Percentiles rank a stretch among this genome's conserved stretches.
phyloP scores from a whole-genome alignment of 345 rosid genomes.

The Aquilaria malaccensis region DNA sequence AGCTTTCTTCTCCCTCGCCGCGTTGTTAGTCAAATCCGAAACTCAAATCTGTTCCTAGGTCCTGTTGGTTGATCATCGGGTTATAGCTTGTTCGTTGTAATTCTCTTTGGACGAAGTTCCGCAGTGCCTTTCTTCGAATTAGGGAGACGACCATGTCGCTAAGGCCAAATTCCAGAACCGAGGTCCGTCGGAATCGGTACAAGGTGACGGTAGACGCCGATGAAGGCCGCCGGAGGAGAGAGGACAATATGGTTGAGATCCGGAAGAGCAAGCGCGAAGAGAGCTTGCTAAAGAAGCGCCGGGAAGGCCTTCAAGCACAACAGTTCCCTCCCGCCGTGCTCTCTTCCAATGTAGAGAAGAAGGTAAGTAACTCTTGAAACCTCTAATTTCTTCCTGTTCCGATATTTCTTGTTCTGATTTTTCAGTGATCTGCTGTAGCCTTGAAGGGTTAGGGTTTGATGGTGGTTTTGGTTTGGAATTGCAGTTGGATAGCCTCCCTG shows the following conservation, averaged over 20 bases:
- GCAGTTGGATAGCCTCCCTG: constrained; percentile 79
- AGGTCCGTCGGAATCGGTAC: constrained; percentile 70
- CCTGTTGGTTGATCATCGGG: no score
- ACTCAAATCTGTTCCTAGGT: no score
- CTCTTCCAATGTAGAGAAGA: constrained; percentile 43
- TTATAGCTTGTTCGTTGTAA: no score
- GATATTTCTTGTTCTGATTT: background rate
- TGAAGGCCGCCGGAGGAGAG: constrained; percentile 84
- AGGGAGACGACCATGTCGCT: constrained; percentile 49
- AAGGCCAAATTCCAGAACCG: constrained; percentile 65
- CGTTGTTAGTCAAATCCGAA: no score
- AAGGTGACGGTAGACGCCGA: constrained; percentile 90
- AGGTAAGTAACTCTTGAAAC: constrained; percentile 25
- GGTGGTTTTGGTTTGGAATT: background rate
- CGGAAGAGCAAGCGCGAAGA: constrained; percentile 87
- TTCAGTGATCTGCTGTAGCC: background rate
- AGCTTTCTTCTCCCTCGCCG: no score
- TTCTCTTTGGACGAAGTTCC: no score
- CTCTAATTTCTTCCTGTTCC: background rate
- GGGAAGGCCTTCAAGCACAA: constrained; percentile 66
- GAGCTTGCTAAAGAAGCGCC: constrained; percentile 87
- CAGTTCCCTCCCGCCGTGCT: constrained; percentile 34
- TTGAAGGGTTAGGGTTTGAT: constrained; percentile 8
- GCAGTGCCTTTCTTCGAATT: background rate
- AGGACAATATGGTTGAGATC: constrained; percentile 97